Evolutionary conservation across 2,329 filamentous ascomycete genomes (phyloP).

Genomic region (Nemania diffusa): DNA sequence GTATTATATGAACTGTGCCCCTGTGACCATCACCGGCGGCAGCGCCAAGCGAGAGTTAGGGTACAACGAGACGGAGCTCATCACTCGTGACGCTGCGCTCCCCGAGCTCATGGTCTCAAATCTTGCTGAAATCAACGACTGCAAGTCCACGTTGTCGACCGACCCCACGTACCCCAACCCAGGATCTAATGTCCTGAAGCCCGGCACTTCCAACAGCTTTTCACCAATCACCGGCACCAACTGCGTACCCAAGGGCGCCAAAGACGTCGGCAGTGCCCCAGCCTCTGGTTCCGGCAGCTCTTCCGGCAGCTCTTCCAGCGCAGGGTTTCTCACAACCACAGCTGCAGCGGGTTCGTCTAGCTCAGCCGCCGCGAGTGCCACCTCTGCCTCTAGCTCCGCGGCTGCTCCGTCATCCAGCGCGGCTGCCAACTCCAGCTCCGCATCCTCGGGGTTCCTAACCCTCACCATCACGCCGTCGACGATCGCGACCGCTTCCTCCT

Average conservation of each 20-base stretch:
- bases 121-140: slow-evolving; percentile 61
- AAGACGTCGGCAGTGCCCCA: slow-evolving; percentile 37
- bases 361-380: slow-evolving; percentile 5
- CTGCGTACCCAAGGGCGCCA: slow-evolving; percentile 46
- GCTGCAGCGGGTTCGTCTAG: not conserved
- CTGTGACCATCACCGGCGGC: slow-evolving; percentile 63
- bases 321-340: not conserved
- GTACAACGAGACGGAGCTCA: slow-evolving; percentile 47
- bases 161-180: slow-evolving; percentile 72
- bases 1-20: slow-evolving; percentile 82
- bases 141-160: slow-evolving; percentile 60
- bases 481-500: slow-evolving; percentile 16
- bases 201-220: slow-evolving; percentile 49
- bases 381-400: slow-evolving; percentile 5
- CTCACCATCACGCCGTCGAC: not conserved
- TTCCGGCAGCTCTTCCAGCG: slow-evolving; percentile 26
- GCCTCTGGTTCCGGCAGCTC: slow-evolving; percentile 30
- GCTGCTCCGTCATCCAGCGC: slow-evolving; percentile 6
- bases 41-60: slow-evolving; percentile 39
- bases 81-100: slow-evolving; percentile 60
- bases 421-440: not conserved
- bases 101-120: slow-evolving; percentile 78
- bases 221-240: slow-evolving; percentile 41
- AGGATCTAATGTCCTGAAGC: slow-evolving; percentile 63
- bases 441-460: slow-evolving; percentile 22